Conservation (phyloP, 2,329 filamentous ascomycete species). For the Teratosphaeria destructans region DNA sequence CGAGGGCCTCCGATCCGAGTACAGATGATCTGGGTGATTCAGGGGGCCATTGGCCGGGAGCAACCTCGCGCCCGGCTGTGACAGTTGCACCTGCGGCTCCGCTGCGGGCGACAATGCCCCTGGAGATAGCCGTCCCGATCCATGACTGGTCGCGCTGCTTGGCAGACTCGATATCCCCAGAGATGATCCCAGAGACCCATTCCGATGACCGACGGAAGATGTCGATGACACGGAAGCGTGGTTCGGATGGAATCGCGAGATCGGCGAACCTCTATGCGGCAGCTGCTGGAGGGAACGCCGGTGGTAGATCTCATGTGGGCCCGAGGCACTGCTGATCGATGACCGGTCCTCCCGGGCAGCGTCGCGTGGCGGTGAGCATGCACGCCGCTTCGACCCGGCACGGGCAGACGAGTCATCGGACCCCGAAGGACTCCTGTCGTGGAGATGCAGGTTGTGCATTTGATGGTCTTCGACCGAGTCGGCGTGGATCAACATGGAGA, state of each 20-base stretch:
- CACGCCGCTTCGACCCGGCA: constrained; percentile 52
- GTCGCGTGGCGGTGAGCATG: constrained; percentile 53
- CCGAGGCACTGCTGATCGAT: constrained; percentile 33
- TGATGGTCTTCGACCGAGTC: constrained; percentile 44
- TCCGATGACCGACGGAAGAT: constrained; percentile 51
- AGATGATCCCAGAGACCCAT: constrained; percentile 53
- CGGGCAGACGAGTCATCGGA: constrained; percentile 36
- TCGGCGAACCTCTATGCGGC: constrained; percentile 44
- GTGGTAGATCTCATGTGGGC: constrained; percentile 40
- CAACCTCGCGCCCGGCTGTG: constrained; percentile 41
- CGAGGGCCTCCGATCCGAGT: constrained; percentile 36
- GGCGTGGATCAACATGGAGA: constrained; percentile 43
- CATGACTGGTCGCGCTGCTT: constrained; percentile 56
- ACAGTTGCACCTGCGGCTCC: constrained; percentile 43
- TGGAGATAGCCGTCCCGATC: constrained; percentile 52
- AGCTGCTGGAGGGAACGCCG: constrained; percentile 47
- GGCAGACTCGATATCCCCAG: constrained; percentile 46
- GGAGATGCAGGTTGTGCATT: constrained; percentile 43
- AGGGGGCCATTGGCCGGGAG: constrained; percentile 34
- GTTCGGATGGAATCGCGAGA: constrained; percentile 44
- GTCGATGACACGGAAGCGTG: constrained; percentile 56
- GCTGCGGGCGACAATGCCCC: constrained; percentile 48
- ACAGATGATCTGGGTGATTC: constrained; percentile 31
- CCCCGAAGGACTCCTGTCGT: constrained; percentile 40
- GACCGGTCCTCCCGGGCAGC: constrained; percentile 37